Base-by-base conservation (phyloP, 208 protist species). In the Leishmania major region DNA sequence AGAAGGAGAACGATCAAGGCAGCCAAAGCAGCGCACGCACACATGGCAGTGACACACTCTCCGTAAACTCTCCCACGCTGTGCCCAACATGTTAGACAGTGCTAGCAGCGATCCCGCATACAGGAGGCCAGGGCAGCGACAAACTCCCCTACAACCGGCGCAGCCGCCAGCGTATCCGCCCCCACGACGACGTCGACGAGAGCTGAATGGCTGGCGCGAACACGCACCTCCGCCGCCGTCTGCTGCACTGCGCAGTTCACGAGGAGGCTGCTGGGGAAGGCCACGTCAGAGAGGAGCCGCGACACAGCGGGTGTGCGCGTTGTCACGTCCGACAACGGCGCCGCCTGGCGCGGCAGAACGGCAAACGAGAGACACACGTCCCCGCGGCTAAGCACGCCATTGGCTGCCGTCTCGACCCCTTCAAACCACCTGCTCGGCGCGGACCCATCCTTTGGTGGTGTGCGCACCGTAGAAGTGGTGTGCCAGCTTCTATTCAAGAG, bases 191-290 rank as follows among this genome's bases (percentile, higher is more conserved):
- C 84, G 40, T 87, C 79, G 37, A 78, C 43, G 31, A 87, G 74
- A 17, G 57, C 62, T 7, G 75, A 79, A 1, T 79, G 74, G 17
- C 81, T 84, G 47, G 87, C 78, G 5, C 64, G 73, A 5, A 80
- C 67, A 40, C 77, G 69, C 78, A 85, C 79, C 71, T 90, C 86
- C 55, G 83, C 86, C 0, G 45, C 57, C 2, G 76, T 82, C 78
- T 89, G 86, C 64, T 87, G 78, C 15, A 79, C 83, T 15, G 89
- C 88, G 84, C 80, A 84, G 78, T 87, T 84, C 37, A 92, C 71
- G 7, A 82, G 70, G 49, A 90, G 15, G 19, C 55, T 37, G n/a
- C 81, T 82, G 0, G 86, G 71, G 1, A 88, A 28, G 47, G 69
- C 81, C 15, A 92, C 59, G 47, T 81, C 66, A 55, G 89, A 86